phyloP scores from a whole-genome alignment of 768 basidiomycete genomes.

The Rhodosporidiobolus odoratus region DNA sequence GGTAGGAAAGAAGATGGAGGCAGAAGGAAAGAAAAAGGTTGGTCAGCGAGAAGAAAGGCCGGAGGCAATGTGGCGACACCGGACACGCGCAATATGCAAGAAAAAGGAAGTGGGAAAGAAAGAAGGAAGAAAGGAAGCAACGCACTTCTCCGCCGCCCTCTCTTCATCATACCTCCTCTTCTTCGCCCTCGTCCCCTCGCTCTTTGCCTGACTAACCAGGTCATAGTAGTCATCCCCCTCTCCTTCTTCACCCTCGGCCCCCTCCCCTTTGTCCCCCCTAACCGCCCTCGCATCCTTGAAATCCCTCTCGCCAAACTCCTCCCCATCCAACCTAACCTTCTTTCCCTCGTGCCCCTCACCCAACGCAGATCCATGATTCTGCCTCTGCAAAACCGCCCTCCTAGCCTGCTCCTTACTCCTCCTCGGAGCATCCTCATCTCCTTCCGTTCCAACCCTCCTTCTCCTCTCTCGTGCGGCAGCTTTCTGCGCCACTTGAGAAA shows the following conservation, averaged over 20 bases:
- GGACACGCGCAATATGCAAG: background rate
- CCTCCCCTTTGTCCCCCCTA: slow-evolving; percentile 33
- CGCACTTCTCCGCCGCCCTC: slow-evolving; percentile 57
- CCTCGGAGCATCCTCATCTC: slow-evolving; percentile 94
- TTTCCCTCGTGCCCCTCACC: slow-evolving; percentile 38
- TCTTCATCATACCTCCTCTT: slow-evolving; percentile 72
- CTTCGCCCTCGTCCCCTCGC: slow-evolving; percentile 69
- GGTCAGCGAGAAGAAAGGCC: background rate
- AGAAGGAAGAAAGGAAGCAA: slow-evolving; percentile 21
- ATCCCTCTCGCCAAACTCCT: slow-evolving; percentile 43
- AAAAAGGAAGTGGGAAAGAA: background rate
- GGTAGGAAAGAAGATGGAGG: background rate
- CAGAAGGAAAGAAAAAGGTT: background rate
- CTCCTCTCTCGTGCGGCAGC: slow-evolving; percentile 66
- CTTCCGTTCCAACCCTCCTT: slow-evolving; percentile 53
- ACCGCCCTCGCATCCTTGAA: slow-evolving; percentile 33
- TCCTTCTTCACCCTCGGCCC: slow-evolving; percentile 50
- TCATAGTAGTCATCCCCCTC: slow-evolving; percentile 80
- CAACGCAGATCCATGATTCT: too few relatives aligned
- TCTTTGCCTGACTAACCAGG: slow-evolving; percentile 68
- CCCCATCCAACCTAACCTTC: slow-evolving; percentile 45
- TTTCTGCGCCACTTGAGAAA: slow-evolving; percentile 78
- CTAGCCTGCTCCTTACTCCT: slow-evolving; percentile 58
- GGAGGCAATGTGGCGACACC: slow-evolving; percentile 1
- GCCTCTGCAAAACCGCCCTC: slow-evolving; percentile 46